Evolutionary conservation across 2,329 filamentous ascomycete species (phyloP).

Genomic region (Talaromyces albobiverticillius): DNA sequence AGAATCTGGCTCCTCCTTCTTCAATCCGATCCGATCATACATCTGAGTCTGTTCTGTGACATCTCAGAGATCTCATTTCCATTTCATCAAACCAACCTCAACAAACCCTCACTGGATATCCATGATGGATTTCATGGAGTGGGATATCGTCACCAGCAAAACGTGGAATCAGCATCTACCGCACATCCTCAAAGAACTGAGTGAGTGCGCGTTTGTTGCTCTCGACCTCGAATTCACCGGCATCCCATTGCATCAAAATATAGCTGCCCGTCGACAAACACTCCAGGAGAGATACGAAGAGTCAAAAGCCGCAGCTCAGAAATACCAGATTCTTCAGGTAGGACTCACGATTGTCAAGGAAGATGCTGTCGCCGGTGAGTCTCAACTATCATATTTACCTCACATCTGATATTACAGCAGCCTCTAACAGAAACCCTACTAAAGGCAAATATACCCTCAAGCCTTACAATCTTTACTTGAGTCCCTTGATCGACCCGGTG

Average conservation of each 20-base stretch:
- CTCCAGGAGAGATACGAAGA: slow-evolving; percentile 62
- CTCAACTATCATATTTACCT: background rate
- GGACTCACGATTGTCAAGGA: slow-evolving; percentile 65
- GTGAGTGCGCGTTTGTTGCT: slow-evolving; percentile 59
- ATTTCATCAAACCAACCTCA: too few species aligned
- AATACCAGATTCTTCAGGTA: slow-evolving; percentile 63
- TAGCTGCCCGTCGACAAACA: slow-evolving; percentile 42
- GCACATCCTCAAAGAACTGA: slow-evolving; percentile 56
- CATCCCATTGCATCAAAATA: slow-evolving; percentile 47
- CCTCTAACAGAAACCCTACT: background rate
- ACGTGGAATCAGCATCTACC: slow-evolving; percentile 53
- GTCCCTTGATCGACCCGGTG: slow-evolving; percentile 52
- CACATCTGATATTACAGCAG: background rate
- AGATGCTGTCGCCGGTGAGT: slow-evolving; percentile 48
- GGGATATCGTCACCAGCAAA: slow-evolving; percentile 39
- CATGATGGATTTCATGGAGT: slow-evolving; percentile 49
- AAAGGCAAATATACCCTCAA: slow-evolving; percentile 54
- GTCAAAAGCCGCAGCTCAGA: slow-evolving; percentile 58
- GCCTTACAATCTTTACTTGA: slow-evolving; percentile 65
- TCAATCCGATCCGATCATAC: slow-evolving; percentile 35
- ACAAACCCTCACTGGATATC: background rate
- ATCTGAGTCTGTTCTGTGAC: too few species aligned
- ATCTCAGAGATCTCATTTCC: too few species aligned
- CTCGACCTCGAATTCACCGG: slow-evolving; percentile 68
- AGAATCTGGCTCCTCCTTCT: slow-evolving; percentile 37